These are phyloP conservation scores for Ustilago bromivora DNA, from an alignment of 1,284 basidiomycete genomes.

Conservation along the genomic window DNA sequence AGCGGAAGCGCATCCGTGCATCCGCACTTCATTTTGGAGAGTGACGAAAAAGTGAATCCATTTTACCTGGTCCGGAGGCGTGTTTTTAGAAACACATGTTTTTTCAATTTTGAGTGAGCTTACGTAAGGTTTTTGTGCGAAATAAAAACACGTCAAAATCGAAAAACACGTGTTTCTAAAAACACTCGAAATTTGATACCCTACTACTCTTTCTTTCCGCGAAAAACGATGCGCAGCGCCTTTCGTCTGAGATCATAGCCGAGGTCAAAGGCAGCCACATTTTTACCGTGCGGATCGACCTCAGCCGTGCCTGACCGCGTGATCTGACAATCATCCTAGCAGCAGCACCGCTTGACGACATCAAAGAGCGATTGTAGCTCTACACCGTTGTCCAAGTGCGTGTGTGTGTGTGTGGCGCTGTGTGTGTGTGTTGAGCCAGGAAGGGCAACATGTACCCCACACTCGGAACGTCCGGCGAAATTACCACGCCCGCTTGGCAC, in stretches of 20 bases:
- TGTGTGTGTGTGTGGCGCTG: not conserved
- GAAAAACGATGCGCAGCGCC: not conserved
- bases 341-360: not conserved
- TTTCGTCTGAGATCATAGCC: not conserved
- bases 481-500: not conserved
- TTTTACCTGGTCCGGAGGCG: no score
- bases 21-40: no score
- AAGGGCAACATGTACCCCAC: not conserved
- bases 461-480: not conserved
- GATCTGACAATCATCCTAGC: not conserved
- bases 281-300: not conserved
- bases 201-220: not conserved
- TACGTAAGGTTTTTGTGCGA: no score
- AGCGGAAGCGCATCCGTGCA: no score
- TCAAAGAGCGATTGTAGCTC: no score
- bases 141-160: no score
- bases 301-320: slow-evolving; percentile 2
- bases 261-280: not conserved
- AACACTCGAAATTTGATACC: no score
- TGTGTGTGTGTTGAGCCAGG: not conserved
- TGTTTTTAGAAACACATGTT: no score
- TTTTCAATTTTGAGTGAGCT: no score
- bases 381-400: no score
- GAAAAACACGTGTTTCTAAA: no score
- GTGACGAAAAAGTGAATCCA: no score